These are phyloP conservation scores for Ramaria sp. DNA, from an alignment of 768 basidiomycete genomes.

Conservation along the genomic window DNA sequence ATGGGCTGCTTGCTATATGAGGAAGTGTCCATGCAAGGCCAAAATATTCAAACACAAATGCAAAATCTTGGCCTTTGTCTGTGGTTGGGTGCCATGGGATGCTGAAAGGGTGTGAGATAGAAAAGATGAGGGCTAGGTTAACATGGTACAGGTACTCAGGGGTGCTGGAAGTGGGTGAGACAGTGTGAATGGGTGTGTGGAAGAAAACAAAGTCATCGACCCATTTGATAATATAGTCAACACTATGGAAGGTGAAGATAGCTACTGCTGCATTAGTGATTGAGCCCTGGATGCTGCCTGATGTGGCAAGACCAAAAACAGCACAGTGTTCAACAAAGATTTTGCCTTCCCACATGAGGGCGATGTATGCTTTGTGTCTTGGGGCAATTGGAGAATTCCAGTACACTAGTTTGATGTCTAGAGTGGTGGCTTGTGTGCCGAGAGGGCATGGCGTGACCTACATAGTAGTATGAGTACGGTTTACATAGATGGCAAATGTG, in stretches of 20 bases:
- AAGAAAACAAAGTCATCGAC: conserved; percentile 28
- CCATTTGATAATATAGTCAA: conserved; percentile 23
- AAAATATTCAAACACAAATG: neutral
- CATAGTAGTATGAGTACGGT: neutral
- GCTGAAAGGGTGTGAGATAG: neutral
- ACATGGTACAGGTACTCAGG: neutral
- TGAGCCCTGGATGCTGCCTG: conserved; percentile 23
- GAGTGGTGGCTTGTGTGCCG: conserved; percentile 21
- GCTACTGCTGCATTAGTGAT: conserved; percentile 20
- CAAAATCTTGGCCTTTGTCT: neutral
- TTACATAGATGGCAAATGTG: neutral
- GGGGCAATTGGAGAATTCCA: conserved; percentile 23
- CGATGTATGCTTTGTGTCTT: conserved; percentile 24
- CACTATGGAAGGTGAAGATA: conserved; percentile 12
- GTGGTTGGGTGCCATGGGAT: neutral
- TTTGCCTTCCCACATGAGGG: conserved; percentile 16
- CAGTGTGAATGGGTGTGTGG: conserved; percentile 9
- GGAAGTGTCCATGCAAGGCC: neutral
- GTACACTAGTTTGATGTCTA: conserved; percentile 27
- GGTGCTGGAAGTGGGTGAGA: neutral
- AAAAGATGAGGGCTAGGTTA: neutral
- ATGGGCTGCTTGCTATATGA: neutral
- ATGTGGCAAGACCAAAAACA: conserved; percentile 21
- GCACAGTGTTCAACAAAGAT: conserved; percentile 25
- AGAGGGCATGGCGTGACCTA: conserved; percentile 20